Base-by-base conservation (phyloP, 345 rosid species). In the Mercurialis annua region DNA sequence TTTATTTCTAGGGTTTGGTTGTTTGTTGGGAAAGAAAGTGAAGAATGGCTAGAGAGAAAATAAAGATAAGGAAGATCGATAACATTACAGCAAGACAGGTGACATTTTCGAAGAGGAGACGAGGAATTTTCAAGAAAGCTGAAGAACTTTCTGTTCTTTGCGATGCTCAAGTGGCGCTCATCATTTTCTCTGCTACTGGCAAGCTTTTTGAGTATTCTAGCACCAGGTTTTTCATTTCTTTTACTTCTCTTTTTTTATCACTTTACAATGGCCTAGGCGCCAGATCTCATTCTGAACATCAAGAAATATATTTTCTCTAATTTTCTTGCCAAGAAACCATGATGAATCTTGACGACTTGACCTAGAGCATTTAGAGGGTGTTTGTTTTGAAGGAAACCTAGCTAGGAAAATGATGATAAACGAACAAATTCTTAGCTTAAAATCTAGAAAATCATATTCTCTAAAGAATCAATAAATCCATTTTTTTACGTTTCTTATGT, bases 81-180 rank as follows among this genome's bases (percentile, higher is more conserved):
- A 85, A 77, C 74, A 50, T 76, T 38, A 81, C 87, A 2, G 87
- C 85, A 1, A 83, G 87, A 77, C 87, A 81, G 75, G 84, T 83
- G 66, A 83, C 85, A 38, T 85, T 83, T 68, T 85, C 85, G 0
- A 85, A 85, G 82, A 71, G 89, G 69, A 79, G 85, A 24, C 73
- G 82, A 69, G 85, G 89, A 15, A 78, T 83, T 26, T 73, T 81
- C 71, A 83, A 85, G 73, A 85, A 85, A 74, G 84, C 87, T 27
- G 71, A 73, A 61, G 89, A 85, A 81, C 85, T 85, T 34, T 81
- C 89, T 0, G 84, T 83, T 59, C 78, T 83, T 12, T 82, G 89
- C 5, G 86, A 82, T 67, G 86, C 86, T 17, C 83, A 82, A 36
- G 83, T 82, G 66, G 83, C 81, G 57, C 67, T 85, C 59, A 71